Percentiles rank a stretch among this genome's conserved stretches.
These are phyloP conservation scores for Mrakia frigida DNA, from an alignment of 768 basidiomycete species.

Conservation along the genomic window DNA sequence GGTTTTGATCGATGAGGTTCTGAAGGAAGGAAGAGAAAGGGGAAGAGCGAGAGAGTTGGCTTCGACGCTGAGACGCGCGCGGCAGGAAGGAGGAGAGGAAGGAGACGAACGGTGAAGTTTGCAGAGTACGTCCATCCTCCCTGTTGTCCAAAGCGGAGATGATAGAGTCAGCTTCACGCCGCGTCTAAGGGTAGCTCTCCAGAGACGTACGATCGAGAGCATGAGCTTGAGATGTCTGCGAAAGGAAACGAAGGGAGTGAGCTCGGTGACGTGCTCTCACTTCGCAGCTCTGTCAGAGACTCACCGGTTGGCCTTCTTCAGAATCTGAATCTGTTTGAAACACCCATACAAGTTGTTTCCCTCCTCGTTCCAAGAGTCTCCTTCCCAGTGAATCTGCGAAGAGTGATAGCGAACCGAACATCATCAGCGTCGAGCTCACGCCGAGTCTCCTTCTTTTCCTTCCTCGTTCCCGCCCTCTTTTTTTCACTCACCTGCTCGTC, in stretches of 20 bases:
- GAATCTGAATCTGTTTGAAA: conserved; percentile 82
- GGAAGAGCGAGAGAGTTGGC: too few relatives aligned
- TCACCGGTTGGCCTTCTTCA: conserved; percentile 76
- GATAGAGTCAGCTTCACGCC: too few relatives aligned
- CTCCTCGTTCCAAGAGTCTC: conserved; percentile 88
- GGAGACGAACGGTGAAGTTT: conserved; percentile 55
- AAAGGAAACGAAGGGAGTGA: neutral
- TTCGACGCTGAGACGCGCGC: neutral
- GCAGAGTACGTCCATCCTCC: conserved; percentile 71
- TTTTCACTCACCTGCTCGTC: conserved; percentile 58
- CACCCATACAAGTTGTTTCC: conserved; percentile 75
- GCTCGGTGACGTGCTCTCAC: neutral
- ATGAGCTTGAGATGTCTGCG: conserved; percentile 52
- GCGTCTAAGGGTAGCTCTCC: too few relatives aligned
- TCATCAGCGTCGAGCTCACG: too few relatives aligned
- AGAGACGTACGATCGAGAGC: conserved; percentile 58
- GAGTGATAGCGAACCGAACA: too few relatives aligned
- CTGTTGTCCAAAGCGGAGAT: neutral
- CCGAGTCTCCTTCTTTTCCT: too few relatives aligned
- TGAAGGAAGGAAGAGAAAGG: neutral
- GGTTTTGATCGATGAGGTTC: conserved; percentile 60
- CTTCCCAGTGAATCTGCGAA: conserved; percentile 79
- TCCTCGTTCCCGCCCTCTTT: too few relatives aligned
- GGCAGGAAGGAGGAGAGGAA: neutral
- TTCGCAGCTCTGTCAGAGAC: neutral